Base-by-base conservation (phyloP, 1,139 yeast genomes). In the Sugiyamaella paludigena region DNA sequence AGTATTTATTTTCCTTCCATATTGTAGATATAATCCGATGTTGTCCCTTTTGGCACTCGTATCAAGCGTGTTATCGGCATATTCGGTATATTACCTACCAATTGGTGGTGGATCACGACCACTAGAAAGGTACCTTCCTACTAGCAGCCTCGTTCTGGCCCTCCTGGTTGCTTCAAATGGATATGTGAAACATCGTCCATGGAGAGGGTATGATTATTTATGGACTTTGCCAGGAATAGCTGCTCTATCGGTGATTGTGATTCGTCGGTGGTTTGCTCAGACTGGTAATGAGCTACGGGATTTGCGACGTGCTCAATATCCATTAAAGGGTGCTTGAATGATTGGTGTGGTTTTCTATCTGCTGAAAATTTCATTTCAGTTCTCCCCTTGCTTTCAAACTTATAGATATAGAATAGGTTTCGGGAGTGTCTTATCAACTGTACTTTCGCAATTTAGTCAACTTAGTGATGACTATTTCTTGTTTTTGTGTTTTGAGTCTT, bases 171-270 rank as follows among this genome's bases (percentile, higher is more conserved):
- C 55, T 11, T 36, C 58, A 3, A 51, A 56, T 37, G 70, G 64
- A 2, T 56, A 52, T 12, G 13, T 62, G 11, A 49, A 56, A 38
- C 65, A 62, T 45, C 41, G 45, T 13, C 67, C 68, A 2, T 62
- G 66, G 63, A 37, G 46, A 19, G 58, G 63, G 11, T 60, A 58
- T 36, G 71, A 67, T 49, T 58, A 55, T 32, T 50, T 68, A 29
- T 68, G 72, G 72, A 42, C 54, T 10, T 41, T 66, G 29, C 70
- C 72, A 1, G 30, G 53, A 7, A 43, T 61, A 4, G 55, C 66
- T 1, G 57, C 66, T 9, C 27, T 58, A 12, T 53, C 66, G 0
- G 48, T 62, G 4, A 4, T 55, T 12, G 36, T 64, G 24, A 53
- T 66, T 9, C 51, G 58, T 32, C 49, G 52, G 32, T 68, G 69